A percentile compares a stretch with the other conserved stretches of the same genome.
Evolutionary conservation across 2,329 filamentous ascomycete genomes (phyloP).

Genomic region (Magnaporthiopsis incrustans): DNA sequence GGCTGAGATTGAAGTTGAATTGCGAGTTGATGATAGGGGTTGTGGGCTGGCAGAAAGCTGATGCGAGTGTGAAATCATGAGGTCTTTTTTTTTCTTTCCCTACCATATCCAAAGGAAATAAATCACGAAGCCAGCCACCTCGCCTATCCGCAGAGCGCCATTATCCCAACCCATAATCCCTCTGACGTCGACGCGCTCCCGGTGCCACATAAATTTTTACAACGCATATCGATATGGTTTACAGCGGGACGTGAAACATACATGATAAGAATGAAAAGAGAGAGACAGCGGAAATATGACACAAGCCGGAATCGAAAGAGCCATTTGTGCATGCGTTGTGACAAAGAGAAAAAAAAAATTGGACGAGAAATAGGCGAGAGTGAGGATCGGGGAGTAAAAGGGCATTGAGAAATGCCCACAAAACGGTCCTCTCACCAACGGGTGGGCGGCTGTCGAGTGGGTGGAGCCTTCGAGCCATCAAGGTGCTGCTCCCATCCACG

Average conservation of each 20-base stretch:
- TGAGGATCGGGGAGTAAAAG: not conserved
- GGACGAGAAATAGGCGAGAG: not conserved
- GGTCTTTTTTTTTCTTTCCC: not conserved
- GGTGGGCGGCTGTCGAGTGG: constrained; percentile 1
- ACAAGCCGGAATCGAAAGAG: not conserved
- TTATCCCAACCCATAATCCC: not conserved
- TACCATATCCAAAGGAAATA: not conserved
- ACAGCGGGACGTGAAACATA: not conserved
- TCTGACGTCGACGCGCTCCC: not conserved
- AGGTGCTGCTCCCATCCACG: constrained; percentile 8
- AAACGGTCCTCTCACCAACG: not conserved
- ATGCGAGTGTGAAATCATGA: not conserved
- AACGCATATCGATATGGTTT: not conserved
- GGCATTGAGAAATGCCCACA: not conserved
- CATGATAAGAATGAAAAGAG: too few species aligned
- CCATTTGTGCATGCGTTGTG: not conserved
- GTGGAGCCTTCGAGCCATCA: not conserved
- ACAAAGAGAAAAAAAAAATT: not conserved
- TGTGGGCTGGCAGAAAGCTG: not conserved
- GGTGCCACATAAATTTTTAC: not conserved
- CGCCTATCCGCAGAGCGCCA: not conserved
- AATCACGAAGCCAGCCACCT: not conserved
- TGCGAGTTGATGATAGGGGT: not conserved
- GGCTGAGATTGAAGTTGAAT: constrained; percentile 12
- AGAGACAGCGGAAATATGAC: not conserved